phyloP scores from a whole-genome alignment of 306 rosid genomes.

The Canavalia ensiformis region DNA sequence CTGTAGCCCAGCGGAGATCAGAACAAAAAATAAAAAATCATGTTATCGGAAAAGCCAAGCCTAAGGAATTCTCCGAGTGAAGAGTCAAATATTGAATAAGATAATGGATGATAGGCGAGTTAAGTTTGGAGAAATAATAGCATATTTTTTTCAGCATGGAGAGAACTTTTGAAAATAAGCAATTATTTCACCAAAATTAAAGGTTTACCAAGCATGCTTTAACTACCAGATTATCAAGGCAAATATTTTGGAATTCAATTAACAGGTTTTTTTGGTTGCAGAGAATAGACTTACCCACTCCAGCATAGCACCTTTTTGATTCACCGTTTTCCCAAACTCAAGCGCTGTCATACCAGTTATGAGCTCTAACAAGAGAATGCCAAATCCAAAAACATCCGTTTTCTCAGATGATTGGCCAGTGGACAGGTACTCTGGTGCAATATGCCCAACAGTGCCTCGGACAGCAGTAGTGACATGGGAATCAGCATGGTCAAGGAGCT shows the following conservation, averaged over 20 bases:
- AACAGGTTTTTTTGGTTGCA: slow-evolving; percentile 27
- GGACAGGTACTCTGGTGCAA: slow-evolving; percentile 97
- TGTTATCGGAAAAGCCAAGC: neutral
- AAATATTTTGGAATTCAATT: slow-evolving; percentile 21
- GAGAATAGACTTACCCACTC: slow-evolving; percentile 84
- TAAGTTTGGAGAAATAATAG: too few relatives aligned
- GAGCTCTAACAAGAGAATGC: slow-evolving; percentile 93
- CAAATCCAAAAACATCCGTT: slow-evolving; percentile 96
- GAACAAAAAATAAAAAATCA: neutral
- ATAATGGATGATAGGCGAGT: neutral
- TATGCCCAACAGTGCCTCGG: slow-evolving; percentile 98
- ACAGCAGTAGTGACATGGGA: slow-evolving; percentile 99
- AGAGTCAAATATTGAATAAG: slow-evolving; percentile 3
- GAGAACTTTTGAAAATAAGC: too few relatives aligned
- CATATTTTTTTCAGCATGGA: too few relatives aligned
- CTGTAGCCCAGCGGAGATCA: slow-evolving; percentile 1
- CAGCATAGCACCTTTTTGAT: slow-evolving; percentile 94
- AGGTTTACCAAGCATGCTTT: neutral
- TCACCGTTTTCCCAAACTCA: slow-evolving; percentile 85
- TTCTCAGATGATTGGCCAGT: slow-evolving; percentile 99
- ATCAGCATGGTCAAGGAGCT: slow-evolving; percentile 95
- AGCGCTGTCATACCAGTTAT: slow-evolving; percentile 97
- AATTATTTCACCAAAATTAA: too few relatives aligned
- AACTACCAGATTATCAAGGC: neutral
- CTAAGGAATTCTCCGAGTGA: neutral